Base-by-base conservation (phyloP, 768 basidiomycete species). In the Agaricus blazei region DNA sequence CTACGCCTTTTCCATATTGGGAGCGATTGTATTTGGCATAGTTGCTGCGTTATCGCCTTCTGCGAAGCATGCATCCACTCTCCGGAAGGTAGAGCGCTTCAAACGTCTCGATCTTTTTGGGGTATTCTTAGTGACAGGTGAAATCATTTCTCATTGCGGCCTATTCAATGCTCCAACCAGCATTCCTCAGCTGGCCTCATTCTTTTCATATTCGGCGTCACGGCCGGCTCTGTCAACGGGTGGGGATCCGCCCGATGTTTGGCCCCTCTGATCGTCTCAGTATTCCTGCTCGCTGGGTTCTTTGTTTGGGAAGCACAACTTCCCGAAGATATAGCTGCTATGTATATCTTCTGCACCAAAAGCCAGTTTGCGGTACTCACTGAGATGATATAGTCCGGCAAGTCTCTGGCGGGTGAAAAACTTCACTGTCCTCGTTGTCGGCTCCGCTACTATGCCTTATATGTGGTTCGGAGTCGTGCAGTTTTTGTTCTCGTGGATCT, bases 281-380 rank as follows among this genome's bases (percentile, higher is more conserved):
- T 78, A 50, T 36, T 71, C 4, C 59, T 77, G 3, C 58, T 64
- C 27, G 56, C 64, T 29, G 63, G 47, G 0, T 83, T 83, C 67
- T 75, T 83, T 65, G 66, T 70, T 50, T 82, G 73, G 72, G 80
- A 82, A 58, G 63, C 69, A 11, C 24, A 56, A 0, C 62, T 79
- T 12, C 73, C 72, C 1, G 50, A 54, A 9, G 64, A 75, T 9
- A 61, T 59, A 5, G 78, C 81, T 9, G 71, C 72, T 2, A 60
- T 77, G 74, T 75, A 56, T 34, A 70, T 56, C 11, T 51, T 41
- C 28, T 37, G 4, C 40, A 24, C 9, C 11, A 12, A 14, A 26
- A 14, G 3, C 11, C 24, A 9, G 31, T 47, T 26, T 11, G 4
- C 26, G 24, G 28, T 47, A 7, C 27, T 27, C 27, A 29, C 9